Evolutionary conservation across 768 basidiomycete species (phyloP).

Genomic region (Trametes cingulata): DNA sequence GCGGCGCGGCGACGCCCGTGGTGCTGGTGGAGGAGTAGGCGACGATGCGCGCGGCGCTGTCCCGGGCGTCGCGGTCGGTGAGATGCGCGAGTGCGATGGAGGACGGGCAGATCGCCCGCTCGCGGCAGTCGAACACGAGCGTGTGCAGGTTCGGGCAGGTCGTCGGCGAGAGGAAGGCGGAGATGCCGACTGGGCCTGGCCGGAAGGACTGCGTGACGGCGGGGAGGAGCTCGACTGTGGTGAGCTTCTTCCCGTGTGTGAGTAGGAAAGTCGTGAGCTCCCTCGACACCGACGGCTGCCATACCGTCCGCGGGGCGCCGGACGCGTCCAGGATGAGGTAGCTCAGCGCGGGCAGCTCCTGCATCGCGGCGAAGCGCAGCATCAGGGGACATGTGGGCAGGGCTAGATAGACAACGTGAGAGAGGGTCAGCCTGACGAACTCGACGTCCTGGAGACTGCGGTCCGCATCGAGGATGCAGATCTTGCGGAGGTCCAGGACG

Average conservation of each 20-base stretch:
- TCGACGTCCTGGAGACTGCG: conserved; percentile 23
- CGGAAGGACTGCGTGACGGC: conserved; percentile 24
- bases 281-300: conserved; percentile 6
- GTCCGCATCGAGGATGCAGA: conserved; percentile 28
- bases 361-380: conserved; percentile 39
- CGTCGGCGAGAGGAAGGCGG: conserved; percentile 43
- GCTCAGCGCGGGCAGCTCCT: conserved; percentile 44
- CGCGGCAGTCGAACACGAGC: conserved; percentile 38
- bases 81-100: conserved; percentile 18
- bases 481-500: conserved; percentile 48
- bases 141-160: conserved; percentile 48
- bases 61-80: conserved; percentile 2
- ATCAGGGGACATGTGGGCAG: conserved; percentile 42
- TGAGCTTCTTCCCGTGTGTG: conserved; percentile 42
- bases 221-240: conserved; percentile 41
- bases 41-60: not conserved
- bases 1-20: conserved; percentile 6
- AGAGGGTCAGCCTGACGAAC: conserved; percentile 32
- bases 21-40: not conserved
- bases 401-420: conserved; percentile 45
- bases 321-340: conserved; percentile 42
- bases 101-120: conserved; percentile 15
- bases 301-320: conserved; percentile 12
- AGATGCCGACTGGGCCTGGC: conserved; percentile 39
- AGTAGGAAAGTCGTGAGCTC: conserved; percentile 41